Percentiles rank a stretch among this genome's conserved stretches.
Conservation (phyloP, 2,329 filamentous ascomycete species). For the Talaromyces sp. region DNA sequence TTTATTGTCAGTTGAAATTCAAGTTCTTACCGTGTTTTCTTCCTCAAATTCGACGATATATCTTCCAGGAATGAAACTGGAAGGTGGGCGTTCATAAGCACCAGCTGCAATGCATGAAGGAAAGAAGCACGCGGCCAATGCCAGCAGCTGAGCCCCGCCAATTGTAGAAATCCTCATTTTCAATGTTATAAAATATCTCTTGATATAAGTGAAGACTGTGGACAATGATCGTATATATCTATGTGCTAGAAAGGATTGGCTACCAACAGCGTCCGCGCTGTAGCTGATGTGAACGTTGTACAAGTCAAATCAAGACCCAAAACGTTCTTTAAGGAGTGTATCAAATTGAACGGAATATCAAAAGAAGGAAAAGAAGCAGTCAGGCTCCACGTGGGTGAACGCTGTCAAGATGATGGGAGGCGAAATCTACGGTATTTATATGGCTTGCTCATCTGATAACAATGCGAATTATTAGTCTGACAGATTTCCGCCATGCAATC, state of each 20-base stretch:
- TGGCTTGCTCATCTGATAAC: background rate
- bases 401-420: background rate
- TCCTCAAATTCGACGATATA: slow-evolving; percentile 7
- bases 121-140: slow-evolving; percentile 1
- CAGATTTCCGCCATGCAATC: background rate
- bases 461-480: background rate
- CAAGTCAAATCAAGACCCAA: background rate
- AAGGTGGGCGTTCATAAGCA: background rate
- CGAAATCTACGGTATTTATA: background rate
- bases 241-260: background rate
- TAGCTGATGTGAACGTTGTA: background rate
- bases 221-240: background rate
- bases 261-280: background rate
- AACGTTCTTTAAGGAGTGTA: background rate
- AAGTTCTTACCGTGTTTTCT: background rate
- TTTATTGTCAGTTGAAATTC: background rate
- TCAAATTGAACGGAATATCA: background rate
- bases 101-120: background rate
- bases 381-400: background rate
- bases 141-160: background rate
- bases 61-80: slow-evolving; percentile 2
- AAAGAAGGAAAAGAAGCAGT: background rate
- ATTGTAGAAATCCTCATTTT: background rate
- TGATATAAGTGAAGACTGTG: background rate
- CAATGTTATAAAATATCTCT: background rate